A percentile compares a stretch with the other conserved stretches of the same genome.
phyloP scores from a whole-genome alignment of 1,139 yeast genomes.

The Kluyveromyces sp. region DNA sequence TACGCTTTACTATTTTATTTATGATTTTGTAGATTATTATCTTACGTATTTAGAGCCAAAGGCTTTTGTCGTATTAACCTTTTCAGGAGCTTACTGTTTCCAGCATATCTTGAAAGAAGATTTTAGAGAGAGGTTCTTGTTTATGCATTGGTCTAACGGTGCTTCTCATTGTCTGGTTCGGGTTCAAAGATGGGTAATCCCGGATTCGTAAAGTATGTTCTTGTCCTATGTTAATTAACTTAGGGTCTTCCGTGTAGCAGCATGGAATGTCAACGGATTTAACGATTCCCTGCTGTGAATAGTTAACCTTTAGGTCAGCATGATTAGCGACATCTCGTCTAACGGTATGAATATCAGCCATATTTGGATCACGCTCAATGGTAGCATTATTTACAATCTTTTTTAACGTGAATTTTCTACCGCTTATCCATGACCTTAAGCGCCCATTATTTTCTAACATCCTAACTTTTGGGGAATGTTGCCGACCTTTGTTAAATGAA shows the following conservation, averaged over 20 bases:
- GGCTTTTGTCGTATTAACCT: background rate
- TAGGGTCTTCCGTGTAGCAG: constrained; percentile 6
- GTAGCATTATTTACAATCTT: constrained; percentile 5
- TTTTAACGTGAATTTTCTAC: constrained; percentile 23
- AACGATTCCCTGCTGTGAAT: constrained; percentile 24
- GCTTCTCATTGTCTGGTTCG: background rate
- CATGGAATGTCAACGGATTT: constrained; percentile 15
- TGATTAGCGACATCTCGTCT: constrained; percentile 17
- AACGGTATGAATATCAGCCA: constrained; percentile 12
- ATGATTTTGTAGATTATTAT: background rate
- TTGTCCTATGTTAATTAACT: constrained; percentile 8
- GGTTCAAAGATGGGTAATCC: constrained; percentile 15
- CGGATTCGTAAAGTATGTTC: constrained; percentile 13
- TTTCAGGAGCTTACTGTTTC: background rate
- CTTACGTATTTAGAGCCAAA: background rate
- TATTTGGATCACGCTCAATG: constrained; percentile 11
- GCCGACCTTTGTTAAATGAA: constrained; percentile 24
- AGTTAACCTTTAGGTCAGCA: constrained; percentile 27
- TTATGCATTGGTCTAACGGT: background rate
- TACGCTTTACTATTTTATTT: background rate
- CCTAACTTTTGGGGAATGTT: constrained; percentile 21
- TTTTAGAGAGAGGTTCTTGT: background rate
- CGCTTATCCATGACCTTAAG: constrained; percentile 19
- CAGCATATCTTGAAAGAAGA: background rate
- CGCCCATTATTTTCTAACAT: constrained; percentile 20